phyloP scores from a whole-genome alignment of 108 stramenopile genomes.

The Thalassiosira profunda region DNA sequence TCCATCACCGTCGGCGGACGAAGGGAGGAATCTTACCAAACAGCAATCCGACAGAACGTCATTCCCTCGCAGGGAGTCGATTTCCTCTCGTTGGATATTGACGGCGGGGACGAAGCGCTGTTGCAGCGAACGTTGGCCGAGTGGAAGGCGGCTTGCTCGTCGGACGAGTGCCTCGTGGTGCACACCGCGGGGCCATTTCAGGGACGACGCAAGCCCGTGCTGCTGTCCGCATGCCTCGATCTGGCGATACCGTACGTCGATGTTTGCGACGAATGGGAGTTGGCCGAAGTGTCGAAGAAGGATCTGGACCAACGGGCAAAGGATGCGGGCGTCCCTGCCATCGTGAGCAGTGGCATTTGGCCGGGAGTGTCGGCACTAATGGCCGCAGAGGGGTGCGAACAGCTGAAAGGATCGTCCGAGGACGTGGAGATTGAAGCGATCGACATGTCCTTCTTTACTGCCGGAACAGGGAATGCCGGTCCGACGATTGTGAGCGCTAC shows the following conservation, averaged over 20 bases:
- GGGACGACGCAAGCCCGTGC: slow-evolving; percentile 52
- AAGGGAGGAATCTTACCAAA: slow-evolving; percentile 22
- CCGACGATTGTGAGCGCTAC: slow-evolving; percentile 85
- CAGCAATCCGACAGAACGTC: slow-evolving; percentile 37
- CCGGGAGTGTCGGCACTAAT: slow-evolving; percentile 58
- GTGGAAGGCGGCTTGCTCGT: slow-evolving; percentile 9
- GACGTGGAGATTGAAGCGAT: slow-evolving; percentile 37
- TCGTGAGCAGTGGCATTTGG: slow-evolving; percentile 64
- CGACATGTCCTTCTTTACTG: slow-evolving; percentile 83
- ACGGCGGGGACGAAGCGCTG: slow-evolving; percentile 15
- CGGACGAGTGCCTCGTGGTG: slow-evolving; percentile 54
- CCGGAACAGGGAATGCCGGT: slow-evolving; percentile 87
- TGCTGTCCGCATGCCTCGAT: slow-evolving; percentile 58
- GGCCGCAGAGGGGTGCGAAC: slow-evolving; percentile 35
- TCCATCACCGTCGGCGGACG: slow-evolving; percentile 60
- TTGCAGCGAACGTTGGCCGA: neutral
- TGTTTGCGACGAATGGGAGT: slow-evolving; percentile 89
- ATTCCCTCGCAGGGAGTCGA: slow-evolving; percentile 30
- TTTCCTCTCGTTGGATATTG: slow-evolving; percentile 44
- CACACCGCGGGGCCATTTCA: slow-evolving; percentile 93
- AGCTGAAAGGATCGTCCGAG: slow-evolving; percentile 41
- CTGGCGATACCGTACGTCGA: slow-evolving; percentile 72
- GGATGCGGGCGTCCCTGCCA: slow-evolving; percentile 40
- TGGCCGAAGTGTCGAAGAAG: slow-evolving; percentile 63
- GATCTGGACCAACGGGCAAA: slow-evolving; percentile 32